Base-by-base conservation (phyloP, 176 grass and related monocot species). In the Raddia guianensis region DNA sequence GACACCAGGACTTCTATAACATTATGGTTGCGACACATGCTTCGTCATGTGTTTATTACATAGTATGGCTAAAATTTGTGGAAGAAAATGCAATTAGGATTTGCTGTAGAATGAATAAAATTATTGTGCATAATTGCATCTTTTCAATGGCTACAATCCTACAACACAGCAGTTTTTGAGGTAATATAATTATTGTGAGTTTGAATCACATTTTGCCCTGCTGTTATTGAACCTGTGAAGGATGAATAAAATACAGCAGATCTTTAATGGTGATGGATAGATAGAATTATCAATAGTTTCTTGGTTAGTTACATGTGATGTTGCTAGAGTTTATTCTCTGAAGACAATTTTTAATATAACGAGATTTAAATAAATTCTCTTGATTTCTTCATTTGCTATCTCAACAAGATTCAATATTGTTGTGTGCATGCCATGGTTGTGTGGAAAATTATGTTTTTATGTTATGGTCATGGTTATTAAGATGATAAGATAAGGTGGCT, bases 351-450 rank as follows among this genome's bases (percentile, higher is more conserved):
- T 40, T 7, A 43, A 13, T 16, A 65, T 66, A 65, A 40, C 48
- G 20, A 50, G 59, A 50, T 64, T 77, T 18, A 49, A 49, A 34
- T 16, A 77, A 50, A 42, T 53, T 78, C 6, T 66, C n/a, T 40
- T 6, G 45, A 77, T 34, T 34, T 63, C 67, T 63, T 49, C 27
- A 5, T 35, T 37, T 20, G 8, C 61, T 71, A 11, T 49, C 9
- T n/a, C 6, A 12, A 13, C 48, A 70, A 1, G 3, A 5, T 49
- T 48, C 15, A 50, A 12, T 72, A 51, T 62, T 48, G 33, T 62
- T 82, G 13, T 13, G 3, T 51, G 19, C 14, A 63, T 43, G 37
- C 52, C 35, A 9, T 63, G 27, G 18, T 82, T 82, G 34, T 73
- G 7, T 34, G n/a, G 4, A 4, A 61, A 13, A 20, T 61, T 5